Evolutionary conservation across 805 yeast species (phyloP), one percentile per base, ranked within the genome.

Genomic region (Saturnispora kantuleensis): DNA sequence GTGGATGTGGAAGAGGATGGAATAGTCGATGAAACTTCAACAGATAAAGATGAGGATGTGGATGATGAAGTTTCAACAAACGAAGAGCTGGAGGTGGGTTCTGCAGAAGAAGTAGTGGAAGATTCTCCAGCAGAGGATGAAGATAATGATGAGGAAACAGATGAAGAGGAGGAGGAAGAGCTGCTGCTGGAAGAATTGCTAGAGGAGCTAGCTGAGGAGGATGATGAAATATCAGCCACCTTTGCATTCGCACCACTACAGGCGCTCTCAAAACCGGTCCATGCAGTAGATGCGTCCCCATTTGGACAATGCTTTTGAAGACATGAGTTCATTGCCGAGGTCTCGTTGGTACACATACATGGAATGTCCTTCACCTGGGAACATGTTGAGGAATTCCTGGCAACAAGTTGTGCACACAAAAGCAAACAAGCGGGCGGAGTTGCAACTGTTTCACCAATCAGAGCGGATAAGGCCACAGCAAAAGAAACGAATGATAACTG

Each of bases 401-500:
- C 69, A 45, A 83, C 89, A 56, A 76, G 72, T 46, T 86, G 74
- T 47, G 84, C 90, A 75, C 96, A 87, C 35, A 95, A 94, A 62
- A 88, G 71, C 53, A 88, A 67, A 71, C 96, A 88, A 33, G 96
- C 96, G 49, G 96, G 96, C 42, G 96, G 93, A 45, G 90, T 71
- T 38, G 77, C 74, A 29, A 73, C 71, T 30, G 70, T 56, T 18
- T 74, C 66, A 32, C 62, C 58, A 46, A 70, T 54, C 49, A 65
- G 60, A 7, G 62, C 57, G 29, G 73, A 62, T 42, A 72, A 68
- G 47, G 69, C 49, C 17, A 59, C 44, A 35, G 61, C 59, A 21
- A 56, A 40, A 11, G 55, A 43, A 39, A 52, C 38, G 43, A 47
- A 40, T 10, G 50, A 47, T n/a, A 47, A 42, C 47, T 47, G 48